phyloP scores from a whole-genome alignment of 305 asterid genomes.

The Fraxinus baroniana region DNA sequence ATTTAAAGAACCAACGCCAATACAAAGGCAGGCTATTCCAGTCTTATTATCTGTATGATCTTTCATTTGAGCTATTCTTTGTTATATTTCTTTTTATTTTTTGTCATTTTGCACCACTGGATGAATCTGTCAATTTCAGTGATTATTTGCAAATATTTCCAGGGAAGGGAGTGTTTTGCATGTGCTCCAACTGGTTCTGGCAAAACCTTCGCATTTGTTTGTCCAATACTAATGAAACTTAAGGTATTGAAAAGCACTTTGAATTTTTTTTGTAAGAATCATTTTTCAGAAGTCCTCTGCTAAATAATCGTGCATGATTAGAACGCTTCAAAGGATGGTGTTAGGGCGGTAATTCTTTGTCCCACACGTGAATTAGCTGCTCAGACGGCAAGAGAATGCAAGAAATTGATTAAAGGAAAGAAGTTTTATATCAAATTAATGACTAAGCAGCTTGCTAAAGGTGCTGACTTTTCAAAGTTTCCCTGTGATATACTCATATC shows the following conservation, averaged over 20 bases:
- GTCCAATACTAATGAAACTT: constrained; percentile 82
- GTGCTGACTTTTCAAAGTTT: constrained; percentile 74
- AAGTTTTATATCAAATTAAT: constrained; percentile 73
- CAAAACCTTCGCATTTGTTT: constrained; percentile 79
- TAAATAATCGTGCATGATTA: constrained; percentile 31
- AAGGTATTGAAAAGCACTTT: constrained; percentile 40
- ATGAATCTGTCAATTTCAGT: background rate
- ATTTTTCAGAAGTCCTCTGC: constrained; percentile 24
- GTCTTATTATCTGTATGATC: constrained; percentile 80
- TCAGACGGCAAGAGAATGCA: constrained; percentile 94
- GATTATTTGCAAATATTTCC: constrained; percentile 7
- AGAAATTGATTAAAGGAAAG: constrained; percentile 74
- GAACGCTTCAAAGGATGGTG: constrained; percentile 75
- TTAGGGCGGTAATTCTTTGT: constrained; percentile 79
- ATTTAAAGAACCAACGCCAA: constrained; percentile 85
- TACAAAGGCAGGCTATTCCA: constrained; percentile 97
- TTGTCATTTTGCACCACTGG: background rate
- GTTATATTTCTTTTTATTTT: background rate
- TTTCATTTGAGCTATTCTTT: constrained; percentile 36
- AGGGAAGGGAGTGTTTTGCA: constrained; percentile 96
- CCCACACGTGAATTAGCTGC: constrained; percentile 98
- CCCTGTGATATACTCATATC: constrained; percentile 94
- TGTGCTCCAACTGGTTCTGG: constrained; percentile 98
- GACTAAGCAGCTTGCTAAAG: constrained; percentile 84
- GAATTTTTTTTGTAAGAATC: background rate